Base-by-base conservation (phyloP, 129 eudicot species). In the Pulicaria dysenterica region DNA sequence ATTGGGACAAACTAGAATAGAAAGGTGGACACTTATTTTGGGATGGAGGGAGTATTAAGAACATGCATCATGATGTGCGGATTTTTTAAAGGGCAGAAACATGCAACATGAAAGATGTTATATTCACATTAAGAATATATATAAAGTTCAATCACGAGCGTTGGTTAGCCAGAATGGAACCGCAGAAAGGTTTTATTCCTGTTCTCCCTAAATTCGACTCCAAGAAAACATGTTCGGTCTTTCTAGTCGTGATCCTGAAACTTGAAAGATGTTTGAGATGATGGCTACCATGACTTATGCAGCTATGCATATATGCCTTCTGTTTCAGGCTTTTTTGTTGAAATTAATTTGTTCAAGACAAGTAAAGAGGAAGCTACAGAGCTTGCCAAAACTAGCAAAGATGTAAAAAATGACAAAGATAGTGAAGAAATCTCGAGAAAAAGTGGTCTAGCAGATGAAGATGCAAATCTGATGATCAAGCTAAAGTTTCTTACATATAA, bases 401-500 rank as follows among this genome's bases (percentile, higher is more conserved):
- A 55, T 43, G 9, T 56, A 15, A 70, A 73, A 62, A 62, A 51
- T 62, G 79, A 76, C 73, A 70, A 49, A 74, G 76, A 75, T 39
- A 64, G 56, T 67, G 58, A 80, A 56, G 82, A 74, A 31, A 53
- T 63, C 54, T 78, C 77, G 8, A 82, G 55, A 42, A 77, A 65
- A 80, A 85, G 73, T 53, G 90, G 83, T 80, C 82, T 94, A 79
- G 93, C 98, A 8, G 97, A 94, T 73, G 96, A 90, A 79, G 98
- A 94, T 84, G 96, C 97, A 58, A 94, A 94, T 78, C 81, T 94
- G 67, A 94, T 94, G 98, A 83, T 84, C 82, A 94, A 94, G 83
- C 64, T 94, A 72, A 94, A 94, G 68, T 94, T 94, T 73, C 96
- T 94, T 58, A 81, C 98, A 39, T 94, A 94, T 78, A 94, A 94